Percentiles rank a stretch among this genome's conserved stretches.
Evolutionary conservation across 495 filamentous ascomycete species (phyloP).

Genomic region (Penicillium pancosmium): DNA sequence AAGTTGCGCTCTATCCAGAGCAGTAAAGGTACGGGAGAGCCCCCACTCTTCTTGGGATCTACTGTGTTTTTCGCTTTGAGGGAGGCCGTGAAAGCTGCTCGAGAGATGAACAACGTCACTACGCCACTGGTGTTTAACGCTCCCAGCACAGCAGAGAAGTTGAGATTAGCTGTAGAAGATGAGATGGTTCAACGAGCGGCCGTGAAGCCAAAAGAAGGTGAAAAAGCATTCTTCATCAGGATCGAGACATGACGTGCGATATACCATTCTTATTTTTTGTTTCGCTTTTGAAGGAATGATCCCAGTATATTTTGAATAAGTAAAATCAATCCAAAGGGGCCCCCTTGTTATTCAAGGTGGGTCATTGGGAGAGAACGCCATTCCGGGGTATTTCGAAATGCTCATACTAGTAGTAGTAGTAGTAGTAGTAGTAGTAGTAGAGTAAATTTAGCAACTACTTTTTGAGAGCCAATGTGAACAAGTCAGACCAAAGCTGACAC

Average conservation of each 20-base stretch:
- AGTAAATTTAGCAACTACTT: too few species aligned
- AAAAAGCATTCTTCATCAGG: neutral
- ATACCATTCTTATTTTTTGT: neutral
- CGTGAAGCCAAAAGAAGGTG: neutral
- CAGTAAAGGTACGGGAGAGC: neutral
- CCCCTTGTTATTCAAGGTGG: too few species aligned
- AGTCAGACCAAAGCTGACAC: too few species aligned
- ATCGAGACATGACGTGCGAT: neutral
- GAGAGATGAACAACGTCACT: neutral
- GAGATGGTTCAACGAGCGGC: conserved; percentile 1
- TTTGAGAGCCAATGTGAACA: too few species aligned
- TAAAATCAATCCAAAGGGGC: too few species aligned
- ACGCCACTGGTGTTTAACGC: neutral
- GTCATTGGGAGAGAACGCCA: too few species aligned
- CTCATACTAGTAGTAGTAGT: too few species aligned
- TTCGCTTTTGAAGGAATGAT: too few species aligned
- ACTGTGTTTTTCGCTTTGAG: neutral
- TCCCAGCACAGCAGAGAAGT: neutral
- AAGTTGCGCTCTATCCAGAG: neutral
- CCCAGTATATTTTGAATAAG: too few species aligned
- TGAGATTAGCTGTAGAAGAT: conserved; percentile 1
- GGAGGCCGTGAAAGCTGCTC: conserved; percentile 1
- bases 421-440: too few species aligned
- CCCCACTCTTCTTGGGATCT: neutral
- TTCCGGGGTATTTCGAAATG: too few species aligned